phyloP scores from a whole-genome alignment of 306 rosid species.

The Castanospermum australe region DNA sequence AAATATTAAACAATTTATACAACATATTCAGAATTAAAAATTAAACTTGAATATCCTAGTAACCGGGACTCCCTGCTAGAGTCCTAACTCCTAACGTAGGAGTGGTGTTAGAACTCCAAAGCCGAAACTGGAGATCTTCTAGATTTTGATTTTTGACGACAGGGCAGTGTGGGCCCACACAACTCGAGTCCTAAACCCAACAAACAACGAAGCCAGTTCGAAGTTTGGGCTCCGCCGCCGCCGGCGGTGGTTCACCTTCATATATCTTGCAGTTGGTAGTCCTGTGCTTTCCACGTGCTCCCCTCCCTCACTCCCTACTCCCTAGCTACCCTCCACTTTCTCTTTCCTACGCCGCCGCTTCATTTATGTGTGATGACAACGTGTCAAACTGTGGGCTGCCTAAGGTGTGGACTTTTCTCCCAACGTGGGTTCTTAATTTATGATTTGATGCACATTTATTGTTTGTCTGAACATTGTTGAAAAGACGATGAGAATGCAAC shows the following conservation, averaged over 20 bases:
- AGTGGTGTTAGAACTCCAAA: no score
- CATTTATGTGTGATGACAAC: neutral
- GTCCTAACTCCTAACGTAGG: no score
- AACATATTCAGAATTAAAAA: no score
- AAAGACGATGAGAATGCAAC: no score
- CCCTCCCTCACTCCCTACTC: no score
- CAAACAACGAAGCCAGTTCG: neutral
- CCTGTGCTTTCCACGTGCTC: neutral
- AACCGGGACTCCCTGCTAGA: no score
- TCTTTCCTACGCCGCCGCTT: neutral
- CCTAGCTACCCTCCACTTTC: neutral
- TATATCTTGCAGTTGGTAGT: neutral
- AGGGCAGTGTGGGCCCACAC: neutral
- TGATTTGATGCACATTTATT: neutral
- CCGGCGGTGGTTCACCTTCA: neutral
- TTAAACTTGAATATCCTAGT: no score
- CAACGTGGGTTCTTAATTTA: neutral
- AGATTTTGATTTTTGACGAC: neutral
- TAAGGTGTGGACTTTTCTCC: neutral
- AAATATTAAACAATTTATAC: no score
- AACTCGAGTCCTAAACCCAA: neutral
- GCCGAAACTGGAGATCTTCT: neutral
- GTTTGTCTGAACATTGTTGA: no score
- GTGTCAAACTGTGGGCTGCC: neutral
- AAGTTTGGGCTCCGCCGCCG: neutral